A percentile compares a stretch with the other conserved stretches of the same genome.
Evolutionary conservation across 2,329 filamentous ascomycete genomes (phyloP).

Genomic region (Fusarium siculi): DNA sequence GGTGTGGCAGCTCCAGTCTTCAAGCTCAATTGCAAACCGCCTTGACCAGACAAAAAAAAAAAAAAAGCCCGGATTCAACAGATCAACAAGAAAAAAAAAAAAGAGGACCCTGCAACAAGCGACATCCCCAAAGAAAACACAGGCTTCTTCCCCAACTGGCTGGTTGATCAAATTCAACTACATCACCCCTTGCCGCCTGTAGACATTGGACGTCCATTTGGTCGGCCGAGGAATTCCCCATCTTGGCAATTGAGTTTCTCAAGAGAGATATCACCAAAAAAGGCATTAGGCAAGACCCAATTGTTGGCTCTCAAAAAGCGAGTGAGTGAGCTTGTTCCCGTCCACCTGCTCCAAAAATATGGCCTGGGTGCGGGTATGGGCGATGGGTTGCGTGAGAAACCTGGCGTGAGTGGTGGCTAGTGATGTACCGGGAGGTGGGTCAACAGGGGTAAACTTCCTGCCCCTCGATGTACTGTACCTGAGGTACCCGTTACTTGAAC

Average conservation of each 20-base stretch:
- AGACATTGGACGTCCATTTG: not conserved
- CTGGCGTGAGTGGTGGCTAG: constrained; percentile 33
- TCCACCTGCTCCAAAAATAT: constrained; percentile 15
- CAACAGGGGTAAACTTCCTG: constrained; percentile 20
- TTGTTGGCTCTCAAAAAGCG: constrained; percentile 14
- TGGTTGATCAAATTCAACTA: constrained; percentile 24
- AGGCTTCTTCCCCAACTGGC: constrained; percentile 42
- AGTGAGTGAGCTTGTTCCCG: constrained; percentile 7
- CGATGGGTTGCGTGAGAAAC: constrained; percentile 20
- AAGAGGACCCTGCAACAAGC: constrained; percentile 39
- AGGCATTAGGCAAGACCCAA: not conserved
- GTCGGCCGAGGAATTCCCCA: constrained; percentile 14
- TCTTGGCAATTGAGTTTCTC: constrained; percentile 6
- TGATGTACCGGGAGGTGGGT: constrained; percentile 29
- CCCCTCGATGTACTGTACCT: constrained; percentile 30
- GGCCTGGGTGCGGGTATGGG: not conserved
- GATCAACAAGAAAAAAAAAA: constrained; percentile 45
- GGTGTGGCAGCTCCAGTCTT: constrained; percentile 25
- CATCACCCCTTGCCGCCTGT: constrained; percentile 10
- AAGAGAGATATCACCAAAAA: not conserved
- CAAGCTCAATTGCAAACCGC: constrained; percentile 37
- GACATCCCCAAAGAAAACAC: constrained; percentile 45
- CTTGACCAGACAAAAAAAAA: not conserved
- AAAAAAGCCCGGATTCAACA: constrained; percentile 44
- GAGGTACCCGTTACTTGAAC: constrained; percentile 33